Percentiles rank a stretch among this genome's conserved stretches.
Evolutionary conservation across 306 rosid species (phyloP).

Genomic region (Dalbergia cochinchinensis): DNA sequence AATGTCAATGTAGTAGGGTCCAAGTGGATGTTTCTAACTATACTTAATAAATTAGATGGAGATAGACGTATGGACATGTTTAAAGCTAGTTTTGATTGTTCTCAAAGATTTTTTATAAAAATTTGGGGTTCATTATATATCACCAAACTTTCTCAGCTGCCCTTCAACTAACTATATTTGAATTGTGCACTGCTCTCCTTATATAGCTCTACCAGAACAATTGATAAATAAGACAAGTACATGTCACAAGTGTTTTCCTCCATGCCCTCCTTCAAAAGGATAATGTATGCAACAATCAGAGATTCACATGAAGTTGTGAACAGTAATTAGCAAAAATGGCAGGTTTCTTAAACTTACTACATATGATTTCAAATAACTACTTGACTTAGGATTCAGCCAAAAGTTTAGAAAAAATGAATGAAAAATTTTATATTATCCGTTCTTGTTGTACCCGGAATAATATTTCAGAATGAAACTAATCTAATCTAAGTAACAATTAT

Average conservation of each 20-base stretch:
- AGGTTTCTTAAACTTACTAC: constrained; percentile 8
- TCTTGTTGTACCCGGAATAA: constrained; percentile 4
- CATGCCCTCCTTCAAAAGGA: not conserved
- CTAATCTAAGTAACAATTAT: not conserved
- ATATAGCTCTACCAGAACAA: not conserved
- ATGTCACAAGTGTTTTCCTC: not conserved
- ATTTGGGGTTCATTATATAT: not conserved
- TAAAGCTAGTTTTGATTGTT: constrained; percentile 4
- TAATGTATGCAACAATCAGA: constrained; percentile 9
- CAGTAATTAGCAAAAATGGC: constrained; percentile 22
- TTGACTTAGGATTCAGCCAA: not conserved
- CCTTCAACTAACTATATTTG: constrained; percentile 21
- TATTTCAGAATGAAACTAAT: too few species aligned
- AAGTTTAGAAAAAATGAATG: not conserved
- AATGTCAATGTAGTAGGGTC: constrained; percentile 33
- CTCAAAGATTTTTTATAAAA: not conserved
- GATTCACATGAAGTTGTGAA: constrained; percentile 14
- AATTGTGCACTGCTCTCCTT: not conserved
- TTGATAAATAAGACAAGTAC: not conserved
- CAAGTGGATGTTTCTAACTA: not conserved
- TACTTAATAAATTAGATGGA: not conserved
- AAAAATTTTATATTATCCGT: not conserved
- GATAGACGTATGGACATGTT: not conserved
- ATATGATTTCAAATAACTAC: too few species aligned
- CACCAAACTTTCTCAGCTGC: constrained; percentile 31